Conservation (phyloP, 2,329 filamentous ascomycete genomes). For the Sordariomycetes sp. region DNA sequence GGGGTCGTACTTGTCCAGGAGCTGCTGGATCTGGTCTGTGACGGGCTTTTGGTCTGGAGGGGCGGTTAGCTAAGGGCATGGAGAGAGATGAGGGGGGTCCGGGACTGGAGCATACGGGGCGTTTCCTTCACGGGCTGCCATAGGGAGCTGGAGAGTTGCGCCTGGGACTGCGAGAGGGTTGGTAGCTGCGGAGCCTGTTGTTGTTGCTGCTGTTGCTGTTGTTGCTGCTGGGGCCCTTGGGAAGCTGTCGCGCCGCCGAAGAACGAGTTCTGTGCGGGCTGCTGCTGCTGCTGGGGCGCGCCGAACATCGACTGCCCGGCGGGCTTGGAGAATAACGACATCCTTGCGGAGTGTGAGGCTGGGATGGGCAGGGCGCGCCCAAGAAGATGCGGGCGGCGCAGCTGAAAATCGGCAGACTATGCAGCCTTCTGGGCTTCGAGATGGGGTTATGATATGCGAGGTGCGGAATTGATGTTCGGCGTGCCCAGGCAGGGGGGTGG, state of each 20-base stretch:
- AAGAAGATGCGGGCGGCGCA: background rate
- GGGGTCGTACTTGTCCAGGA: constrained; percentile 67
- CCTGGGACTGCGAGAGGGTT: constrained; percentile 30
- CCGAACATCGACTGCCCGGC: constrained; percentile 3
- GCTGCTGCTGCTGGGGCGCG: constrained; percentile 3
- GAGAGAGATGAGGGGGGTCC: background rate
- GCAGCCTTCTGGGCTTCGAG: background rate
- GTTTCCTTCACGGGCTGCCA: constrained; percentile 42
- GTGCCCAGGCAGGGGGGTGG: background rate
- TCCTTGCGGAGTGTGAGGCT: background rate
- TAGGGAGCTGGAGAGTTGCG: constrained; percentile 35
- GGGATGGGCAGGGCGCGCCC: background rate
- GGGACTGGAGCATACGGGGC: constrained; percentile 26
- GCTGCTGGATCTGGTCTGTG: constrained; percentile 59
- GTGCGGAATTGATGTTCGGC: background rate
- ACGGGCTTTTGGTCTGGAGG: constrained; percentile 56
- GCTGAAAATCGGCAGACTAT: background rate
- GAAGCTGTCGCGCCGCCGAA: constrained; percentile 17
- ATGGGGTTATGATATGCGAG: background rate
- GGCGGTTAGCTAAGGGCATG: constrained; percentile 7
- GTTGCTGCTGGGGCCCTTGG: constrained; percentile 11
- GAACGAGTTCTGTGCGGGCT: constrained; percentile 7
- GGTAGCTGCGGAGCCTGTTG: constrained; percentile 31
- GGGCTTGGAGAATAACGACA: constrained; percentile 6
- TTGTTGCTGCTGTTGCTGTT: constrained; percentile 29